Evolutionary conservation across 305 asterid genomes (phyloP).

Genomic region (Rubia occidens): DNA sequence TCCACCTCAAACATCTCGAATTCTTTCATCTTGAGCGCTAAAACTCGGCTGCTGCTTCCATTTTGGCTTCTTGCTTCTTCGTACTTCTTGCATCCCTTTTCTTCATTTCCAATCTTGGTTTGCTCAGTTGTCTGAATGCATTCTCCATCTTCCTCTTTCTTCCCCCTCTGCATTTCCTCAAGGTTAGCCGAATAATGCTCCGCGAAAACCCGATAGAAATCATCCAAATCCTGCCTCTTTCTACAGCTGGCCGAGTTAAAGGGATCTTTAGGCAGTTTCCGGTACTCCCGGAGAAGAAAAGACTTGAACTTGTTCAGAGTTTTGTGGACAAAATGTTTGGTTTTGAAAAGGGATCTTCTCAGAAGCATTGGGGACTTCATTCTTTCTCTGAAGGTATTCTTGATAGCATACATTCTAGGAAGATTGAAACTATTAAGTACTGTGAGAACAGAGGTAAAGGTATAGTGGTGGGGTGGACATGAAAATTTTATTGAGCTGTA

Average conservation of each 20-base stretch:
- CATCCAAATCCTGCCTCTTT: slow-evolving; percentile 34
- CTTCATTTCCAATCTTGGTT: slow-evolving; percentile 18
- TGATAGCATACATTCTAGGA: slow-evolving; percentile 6
- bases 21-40: slow-evolving; percentile 57
- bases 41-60: slow-evolving; percentile 19
- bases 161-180: neutral
- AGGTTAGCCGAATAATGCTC: slow-evolving; percentile 21
- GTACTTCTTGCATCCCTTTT: slow-evolving; percentile 16
- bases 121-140: slow-evolving; percentile 21
- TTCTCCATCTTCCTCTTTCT: slow-evolving; percentile 21
- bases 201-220: slow-evolving; percentile 28
- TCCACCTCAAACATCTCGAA: slow-evolving; percentile 54
- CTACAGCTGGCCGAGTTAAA: slow-evolving; percentile 22
- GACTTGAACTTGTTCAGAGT: slow-evolving; percentile 38
- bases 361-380: slow-evolving; percentile 35
- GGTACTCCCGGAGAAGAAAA: slow-evolving; percentile 28
- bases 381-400: slow-evolving; percentile 18
- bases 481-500: slow-evolving; percentile 13
- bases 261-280: slow-evolving; percentile 36
- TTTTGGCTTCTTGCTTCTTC: slow-evolving; percentile 19
- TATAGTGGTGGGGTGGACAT: slow-evolving; percentile 13
- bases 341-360: slow-evolving; percentile 33
- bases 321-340: slow-evolving; percentile 33
- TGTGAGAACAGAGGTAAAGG: slow-evolving; percentile 16
- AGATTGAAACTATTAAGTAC: neutral